Evolutionary conservation across 2,329 filamentous ascomycete species (phyloP).

Genomic region (Colletotrichum noveboracense): DNA sequence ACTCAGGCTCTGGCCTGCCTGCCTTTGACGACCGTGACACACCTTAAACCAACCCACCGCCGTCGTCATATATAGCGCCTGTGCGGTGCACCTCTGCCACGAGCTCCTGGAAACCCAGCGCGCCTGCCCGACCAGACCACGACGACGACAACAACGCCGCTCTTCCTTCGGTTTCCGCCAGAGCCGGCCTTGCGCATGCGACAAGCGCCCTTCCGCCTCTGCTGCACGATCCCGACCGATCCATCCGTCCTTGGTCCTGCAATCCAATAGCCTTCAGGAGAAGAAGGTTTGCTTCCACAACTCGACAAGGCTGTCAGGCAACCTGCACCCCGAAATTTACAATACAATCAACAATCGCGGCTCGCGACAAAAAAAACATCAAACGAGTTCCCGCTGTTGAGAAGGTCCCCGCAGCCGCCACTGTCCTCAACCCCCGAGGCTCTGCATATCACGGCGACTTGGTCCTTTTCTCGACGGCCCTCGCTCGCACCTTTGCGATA

Average conservation of each 20-base stretch:
- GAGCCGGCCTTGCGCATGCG: background rate
- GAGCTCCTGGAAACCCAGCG: background rate
- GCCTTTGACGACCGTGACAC: conserved; percentile 16
- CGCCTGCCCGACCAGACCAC: background rate
- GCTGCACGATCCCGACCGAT: background rate
- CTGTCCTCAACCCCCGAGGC: background rate
- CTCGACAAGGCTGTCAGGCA: conserved; percentile 6
- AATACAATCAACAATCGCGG: background rate
- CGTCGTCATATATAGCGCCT: background rate
- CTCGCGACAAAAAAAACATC: background rate
- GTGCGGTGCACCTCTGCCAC: background rate
- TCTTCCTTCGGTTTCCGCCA: background rate
- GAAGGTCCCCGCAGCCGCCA: background rate
- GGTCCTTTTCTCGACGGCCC: background rate
- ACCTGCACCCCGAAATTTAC: background rate
- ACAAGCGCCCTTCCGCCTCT: background rate
- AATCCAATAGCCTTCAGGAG: background rate
- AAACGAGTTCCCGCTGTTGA: conserved; percentile 7
- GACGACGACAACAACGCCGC: background rate
- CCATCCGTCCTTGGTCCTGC: background rate
- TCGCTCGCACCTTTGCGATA: background rate
- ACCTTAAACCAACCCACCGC: background rate
- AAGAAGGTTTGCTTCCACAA: background rate
- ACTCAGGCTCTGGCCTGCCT: conserved; percentile 1
- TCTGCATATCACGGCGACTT: conserved; percentile 4